Percentiles rank a stretch among this genome's conserved stretches.
Conservation (phyloP, 805 yeast genomes). For the Candida verbasci region DNA sequence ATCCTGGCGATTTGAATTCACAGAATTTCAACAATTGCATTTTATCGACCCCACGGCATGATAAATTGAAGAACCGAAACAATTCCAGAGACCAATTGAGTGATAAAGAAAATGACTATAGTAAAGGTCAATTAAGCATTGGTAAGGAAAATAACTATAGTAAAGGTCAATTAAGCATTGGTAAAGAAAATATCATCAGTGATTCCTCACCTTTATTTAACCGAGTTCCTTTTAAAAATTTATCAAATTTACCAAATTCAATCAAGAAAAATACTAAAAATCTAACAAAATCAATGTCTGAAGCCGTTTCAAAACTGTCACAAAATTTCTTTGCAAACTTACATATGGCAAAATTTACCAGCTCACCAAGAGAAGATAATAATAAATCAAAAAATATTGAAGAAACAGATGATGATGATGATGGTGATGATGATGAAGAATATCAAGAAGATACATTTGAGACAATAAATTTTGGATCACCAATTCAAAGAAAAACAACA, state of each 20-base stretch:
- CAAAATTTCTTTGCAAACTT: constrained; percentile 11
- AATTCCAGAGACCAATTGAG: too few relatives aligned
- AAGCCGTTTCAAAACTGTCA: constrained; percentile 16
- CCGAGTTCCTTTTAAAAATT: constrained; percentile 23
- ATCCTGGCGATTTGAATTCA: too few relatives aligned
- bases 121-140: too few relatives aligned
- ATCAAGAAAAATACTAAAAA: constrained; percentile 19
- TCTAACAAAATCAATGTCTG: constrained; percentile 16
- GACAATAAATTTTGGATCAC: constrained; percentile 11
- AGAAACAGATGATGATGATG: constrained; percentile 2
- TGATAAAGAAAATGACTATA: too few relatives aligned
- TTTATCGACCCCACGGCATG: too few relatives aligned
- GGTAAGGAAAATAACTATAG: too few relatives aligned
- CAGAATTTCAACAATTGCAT: too few relatives aligned
- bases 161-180: too few relatives aligned
- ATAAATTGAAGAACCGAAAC: too few relatives aligned
- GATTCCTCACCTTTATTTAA: constrained; percentile 4
- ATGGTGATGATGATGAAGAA: constrained; percentile 5
- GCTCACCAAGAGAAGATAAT: too few relatives aligned
- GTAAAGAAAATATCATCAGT: too few relatives aligned
- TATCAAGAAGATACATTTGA: constrained; percentile 13
- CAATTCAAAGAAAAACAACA: constrained; percentile 5
- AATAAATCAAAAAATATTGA: too few relatives aligned
- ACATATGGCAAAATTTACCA: constrained; percentile 1
- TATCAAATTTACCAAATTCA: constrained; percentile 17